Conservation (phyloP, 164 flowering plant species). For the Annona squamosa region DNA sequence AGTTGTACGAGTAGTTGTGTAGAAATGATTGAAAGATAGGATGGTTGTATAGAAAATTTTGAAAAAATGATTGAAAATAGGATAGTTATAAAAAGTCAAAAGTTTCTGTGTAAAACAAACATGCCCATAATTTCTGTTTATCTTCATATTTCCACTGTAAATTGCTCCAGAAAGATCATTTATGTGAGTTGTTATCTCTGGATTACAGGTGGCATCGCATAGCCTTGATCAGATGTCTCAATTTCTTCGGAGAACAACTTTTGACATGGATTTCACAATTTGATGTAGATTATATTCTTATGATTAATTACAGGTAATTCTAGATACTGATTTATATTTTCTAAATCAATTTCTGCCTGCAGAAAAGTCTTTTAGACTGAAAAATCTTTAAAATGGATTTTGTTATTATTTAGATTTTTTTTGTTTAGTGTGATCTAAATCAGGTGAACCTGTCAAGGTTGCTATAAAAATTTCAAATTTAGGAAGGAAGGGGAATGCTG, state of each 20-base stretch:
- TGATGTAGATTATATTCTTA: constrained; percentile 9
- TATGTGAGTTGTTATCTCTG: not conserved
- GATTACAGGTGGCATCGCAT: constrained; percentile 79
- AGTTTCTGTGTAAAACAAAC: no score
- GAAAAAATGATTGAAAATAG: no score
- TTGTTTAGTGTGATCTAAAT: not conserved
- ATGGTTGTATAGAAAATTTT: no score
- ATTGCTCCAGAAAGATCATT: not conserved
- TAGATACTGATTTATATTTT: constrained; percentile 4
- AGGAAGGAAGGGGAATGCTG: not conserved
- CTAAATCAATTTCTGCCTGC: not conserved
- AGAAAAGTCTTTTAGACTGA: not conserved
- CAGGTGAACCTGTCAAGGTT: not conserved
- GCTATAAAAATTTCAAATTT: not conserved
- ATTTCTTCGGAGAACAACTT: constrained; percentile 72
- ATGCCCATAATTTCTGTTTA: no score
- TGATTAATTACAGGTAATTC: no score
- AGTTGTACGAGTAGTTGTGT: no score
- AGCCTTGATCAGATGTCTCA: constrained; percentile 84
- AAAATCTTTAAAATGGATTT: not conserved
- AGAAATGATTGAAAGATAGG: no score
- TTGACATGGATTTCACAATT: constrained; percentile 44
- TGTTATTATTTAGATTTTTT: not conserved
- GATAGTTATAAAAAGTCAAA: no score
- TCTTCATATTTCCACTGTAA: no score